Conservation (phyloP, 2,329 filamentous ascomycete species). For the Xylariaceae sp. region DNA sequence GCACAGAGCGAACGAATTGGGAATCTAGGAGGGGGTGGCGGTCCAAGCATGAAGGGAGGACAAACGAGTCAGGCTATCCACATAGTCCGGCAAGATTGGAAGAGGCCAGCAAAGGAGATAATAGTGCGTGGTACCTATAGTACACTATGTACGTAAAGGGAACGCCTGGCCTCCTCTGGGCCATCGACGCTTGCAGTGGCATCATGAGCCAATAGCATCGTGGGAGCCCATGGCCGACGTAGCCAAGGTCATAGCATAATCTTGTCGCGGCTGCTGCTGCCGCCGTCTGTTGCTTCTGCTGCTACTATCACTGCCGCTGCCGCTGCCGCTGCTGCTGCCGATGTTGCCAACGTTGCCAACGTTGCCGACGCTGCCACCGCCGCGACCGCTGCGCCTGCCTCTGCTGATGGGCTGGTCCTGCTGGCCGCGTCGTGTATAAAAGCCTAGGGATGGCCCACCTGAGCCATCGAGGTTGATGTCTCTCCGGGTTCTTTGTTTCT, state of each 20-base stretch:
- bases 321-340: background rate
- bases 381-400: background rate
- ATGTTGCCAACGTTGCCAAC: no score
- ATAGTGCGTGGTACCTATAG: background rate
- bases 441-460: constrained; percentile 1
- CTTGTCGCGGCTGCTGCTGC: background rate
- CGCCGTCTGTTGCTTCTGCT: background rate
- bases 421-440: constrained; percentile 11
- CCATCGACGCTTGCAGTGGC: background rate
- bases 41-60: background rate
- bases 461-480: background rate
- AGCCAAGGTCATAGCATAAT: background rate
- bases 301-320: background rate
- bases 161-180: background rate
- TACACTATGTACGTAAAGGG: background rate
- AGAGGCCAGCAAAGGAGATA: background rate
- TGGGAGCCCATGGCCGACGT: background rate
- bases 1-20: background rate
- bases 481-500: constrained; percentile 11
- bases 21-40: background rate
- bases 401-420: background rate
- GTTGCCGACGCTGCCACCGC: background rate
- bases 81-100: background rate
- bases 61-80: background rate
- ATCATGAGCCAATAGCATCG: background rate